These are phyloP conservation scores for Sporobolomyces roseus DNA, from an alignment of 768 basidiomycete genomes.

Conservation along the genomic window DNA sequence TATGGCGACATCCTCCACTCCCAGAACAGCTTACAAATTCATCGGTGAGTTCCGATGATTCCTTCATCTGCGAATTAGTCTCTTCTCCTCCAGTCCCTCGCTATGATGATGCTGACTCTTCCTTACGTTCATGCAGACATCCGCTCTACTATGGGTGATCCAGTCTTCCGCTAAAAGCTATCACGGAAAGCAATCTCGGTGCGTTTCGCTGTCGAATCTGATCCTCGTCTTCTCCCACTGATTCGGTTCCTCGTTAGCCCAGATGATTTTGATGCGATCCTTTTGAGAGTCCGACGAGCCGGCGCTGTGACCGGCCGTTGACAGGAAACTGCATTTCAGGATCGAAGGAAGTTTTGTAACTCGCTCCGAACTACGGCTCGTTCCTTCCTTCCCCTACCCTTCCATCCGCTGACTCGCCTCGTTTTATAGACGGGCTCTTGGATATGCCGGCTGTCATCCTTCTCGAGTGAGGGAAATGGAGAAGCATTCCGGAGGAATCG, in stretches of 20 bases:
- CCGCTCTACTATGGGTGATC: constrained; percentile 49
- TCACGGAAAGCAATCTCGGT: constrained; percentile 50
- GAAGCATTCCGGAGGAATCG: constrained; percentile 56
- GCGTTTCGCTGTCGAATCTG: no score
- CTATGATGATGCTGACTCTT: no score
- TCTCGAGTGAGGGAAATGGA: constrained; percentile 70
- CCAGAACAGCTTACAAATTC: background rate
- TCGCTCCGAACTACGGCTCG: constrained; percentile 62
- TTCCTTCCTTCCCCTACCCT: background rate
- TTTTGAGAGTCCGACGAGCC: constrained; percentile 58
- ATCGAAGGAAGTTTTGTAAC: constrained; percentile 58
- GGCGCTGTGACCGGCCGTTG: constrained; percentile 69
- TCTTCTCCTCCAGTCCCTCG: no score
- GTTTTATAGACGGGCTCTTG: constrained; percentile 62
- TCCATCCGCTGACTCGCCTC: background rate
- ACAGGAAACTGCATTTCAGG: constrained; percentile 70
- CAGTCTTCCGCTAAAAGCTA: constrained; percentile 50
- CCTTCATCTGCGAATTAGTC: no score
- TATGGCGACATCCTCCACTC: background rate
- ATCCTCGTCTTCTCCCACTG: no score
- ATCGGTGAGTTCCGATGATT: no score
- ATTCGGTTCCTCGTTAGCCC: no score
- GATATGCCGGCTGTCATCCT: constrained; percentile 76
- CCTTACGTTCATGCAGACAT: no score
- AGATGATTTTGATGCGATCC: constrained; percentile 64